A percentile compares a stretch with the other conserved stretches of the same genome.
Conservation (phyloP, 805 yeast genomes). For the Starmerella scarabaei region DNA sequence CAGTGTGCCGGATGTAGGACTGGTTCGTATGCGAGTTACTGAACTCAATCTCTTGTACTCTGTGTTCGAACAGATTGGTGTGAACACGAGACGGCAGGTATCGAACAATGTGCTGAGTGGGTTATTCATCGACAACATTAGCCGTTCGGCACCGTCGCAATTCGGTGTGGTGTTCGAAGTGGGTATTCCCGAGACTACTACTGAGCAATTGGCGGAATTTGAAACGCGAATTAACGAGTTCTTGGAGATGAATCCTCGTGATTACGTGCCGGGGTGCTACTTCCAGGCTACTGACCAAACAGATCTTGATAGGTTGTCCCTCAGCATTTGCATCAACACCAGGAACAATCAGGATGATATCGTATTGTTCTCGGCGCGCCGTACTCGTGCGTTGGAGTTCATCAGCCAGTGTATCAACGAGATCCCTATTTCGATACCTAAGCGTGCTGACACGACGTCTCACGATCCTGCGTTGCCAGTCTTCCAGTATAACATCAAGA, state of each 20-base stretch:
- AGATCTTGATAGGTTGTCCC: conserved; percentile 26
- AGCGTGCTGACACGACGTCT: conserved; percentile 24
- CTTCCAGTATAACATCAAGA: conserved; percentile 35
- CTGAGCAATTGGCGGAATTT: conserved; percentile 27
- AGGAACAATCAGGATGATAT: conserved; percentile 27
- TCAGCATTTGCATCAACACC: conserved; percentile 24
- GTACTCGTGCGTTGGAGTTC: conserved; percentile 24
- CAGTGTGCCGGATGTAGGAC: conserved; percentile 17
- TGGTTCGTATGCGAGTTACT: conserved; percentile 23
- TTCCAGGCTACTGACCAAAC: conserved; percentile 26
- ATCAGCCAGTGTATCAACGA: conserved; percentile 25
- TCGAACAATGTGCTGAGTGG: conserved; percentile 30
- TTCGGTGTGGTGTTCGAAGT: conserved; percentile 20
- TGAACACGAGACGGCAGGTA: conserved; percentile 27
- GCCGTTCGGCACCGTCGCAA: conserved; percentile 27
- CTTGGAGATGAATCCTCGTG: conserved; percentile 26
- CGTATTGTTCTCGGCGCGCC: conserved; percentile 22
- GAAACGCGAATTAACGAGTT: conserved; percentile 24
- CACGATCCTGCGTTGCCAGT: conserved; percentile 28
- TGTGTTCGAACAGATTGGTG: conserved; percentile 24
- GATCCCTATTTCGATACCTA: conserved; percentile 28
- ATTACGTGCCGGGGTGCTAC: conserved; percentile 26
- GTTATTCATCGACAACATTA: conserved; percentile 29
- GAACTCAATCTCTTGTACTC: conserved; percentile 29
- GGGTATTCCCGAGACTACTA: conserved; percentile 30